phyloP scores from a whole-genome alignment of 2,329 filamentous ascomycete genomes.

The Dactylellina parvicollis region DNA sequence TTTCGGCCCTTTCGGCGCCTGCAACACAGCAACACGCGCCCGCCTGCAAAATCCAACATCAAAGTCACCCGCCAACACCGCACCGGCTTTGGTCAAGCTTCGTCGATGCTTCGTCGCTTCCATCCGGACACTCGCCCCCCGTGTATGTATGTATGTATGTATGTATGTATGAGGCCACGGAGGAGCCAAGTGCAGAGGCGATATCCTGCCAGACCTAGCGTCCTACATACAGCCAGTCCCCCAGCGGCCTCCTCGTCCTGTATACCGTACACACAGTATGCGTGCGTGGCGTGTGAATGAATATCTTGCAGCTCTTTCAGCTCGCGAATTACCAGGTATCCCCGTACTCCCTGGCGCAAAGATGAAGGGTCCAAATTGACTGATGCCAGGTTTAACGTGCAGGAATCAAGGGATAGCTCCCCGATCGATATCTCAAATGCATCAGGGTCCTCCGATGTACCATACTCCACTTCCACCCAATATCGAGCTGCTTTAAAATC shows the following conservation, averaged over 20 bases:
- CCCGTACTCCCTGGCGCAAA: too few relatives aligned
- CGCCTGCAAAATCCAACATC: background rate
- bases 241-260: too few relatives aligned
- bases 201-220: too few relatives aligned
- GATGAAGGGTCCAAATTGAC: background rate
- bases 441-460: background rate
- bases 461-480: background rate
- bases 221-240: too few relatives aligned
- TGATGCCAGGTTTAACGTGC: slow-evolving; percentile 5
- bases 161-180: too few relatives aligned
- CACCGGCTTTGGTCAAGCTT: slow-evolving; percentile 6
- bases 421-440: background rate
- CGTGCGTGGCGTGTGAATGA: too few relatives aligned
- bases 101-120: slow-evolving; percentile 9
- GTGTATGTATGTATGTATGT: too few relatives aligned
- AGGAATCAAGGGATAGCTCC: slow-evolving; percentile 14
- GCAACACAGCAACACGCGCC: background rate
- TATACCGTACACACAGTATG: too few relatives aligned
- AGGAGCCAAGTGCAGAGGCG: too few relatives aligned
- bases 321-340: too few relatives aligned
- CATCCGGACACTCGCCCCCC: slow-evolving; percentile 23
- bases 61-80: background rate
- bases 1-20: background rate
- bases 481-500: slow-evolving; percentile 8
- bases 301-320: too few relatives aligned